Conservation (phyloP, 441 rosid species). For the Kokia cookei region DNA sequence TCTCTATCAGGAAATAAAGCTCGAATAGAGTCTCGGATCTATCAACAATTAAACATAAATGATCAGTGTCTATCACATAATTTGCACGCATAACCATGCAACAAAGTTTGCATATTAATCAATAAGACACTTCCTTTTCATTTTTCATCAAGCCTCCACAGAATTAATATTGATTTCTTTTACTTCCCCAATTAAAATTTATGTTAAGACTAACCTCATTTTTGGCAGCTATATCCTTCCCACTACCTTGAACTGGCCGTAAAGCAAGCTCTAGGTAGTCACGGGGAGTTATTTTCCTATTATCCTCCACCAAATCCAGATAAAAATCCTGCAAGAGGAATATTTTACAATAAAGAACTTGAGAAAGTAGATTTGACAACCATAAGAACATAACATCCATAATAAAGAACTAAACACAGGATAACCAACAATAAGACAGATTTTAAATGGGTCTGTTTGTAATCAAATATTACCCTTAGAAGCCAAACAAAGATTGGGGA, state of each 20-base stretch:
- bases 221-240: slow-evolving; percentile 83
- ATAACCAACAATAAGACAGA: not conserved
- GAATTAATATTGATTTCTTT: not conserved
- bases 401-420: not conserved
- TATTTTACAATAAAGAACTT: not conserved
- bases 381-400: not conserved
- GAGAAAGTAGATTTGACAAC: not conserved
- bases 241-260: slow-evolving; percentile 77
- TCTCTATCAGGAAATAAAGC: slow-evolving; percentile 95
- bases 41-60: slow-evolving; percentile 12
- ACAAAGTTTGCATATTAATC: not conserved
- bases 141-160: not conserved
- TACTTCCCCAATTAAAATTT: not conserved
- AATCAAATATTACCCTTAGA: slow-evolving; percentile 55
- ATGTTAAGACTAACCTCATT: slow-evolving; percentile 65
- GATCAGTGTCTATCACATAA: slow-evolving; percentile 21
- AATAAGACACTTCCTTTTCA: not conserved
- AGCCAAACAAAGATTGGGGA: slow-evolving; percentile 99
- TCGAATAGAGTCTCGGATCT: slow-evolving; percentile 90
- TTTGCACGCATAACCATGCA: not conserved
- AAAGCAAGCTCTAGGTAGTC: slow-evolving; percentile 94
- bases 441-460: not conserved
- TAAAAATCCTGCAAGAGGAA: slow-evolving; percentile 69
- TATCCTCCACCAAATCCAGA: slow-evolving; percentile 82
- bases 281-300: slow-evolving; percentile 81